Conservation (phyloP, 1,284 basidiomycete species). For the Inonotus hispidus region DNA sequence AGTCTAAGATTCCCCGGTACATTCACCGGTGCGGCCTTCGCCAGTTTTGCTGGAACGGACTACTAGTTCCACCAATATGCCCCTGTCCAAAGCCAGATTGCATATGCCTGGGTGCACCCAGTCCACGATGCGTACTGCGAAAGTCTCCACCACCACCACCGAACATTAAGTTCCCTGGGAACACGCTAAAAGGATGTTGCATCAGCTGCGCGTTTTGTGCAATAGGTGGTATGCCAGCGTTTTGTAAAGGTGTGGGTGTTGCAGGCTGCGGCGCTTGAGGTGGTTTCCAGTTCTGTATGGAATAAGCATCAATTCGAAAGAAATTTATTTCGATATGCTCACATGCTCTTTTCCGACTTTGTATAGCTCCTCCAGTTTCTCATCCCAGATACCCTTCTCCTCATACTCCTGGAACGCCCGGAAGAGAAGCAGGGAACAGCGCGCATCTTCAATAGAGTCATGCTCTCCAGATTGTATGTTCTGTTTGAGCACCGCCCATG, state of each 20-base stretch:
- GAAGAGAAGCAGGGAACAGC: slow-evolving; percentile 84
- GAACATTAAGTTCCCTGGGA: slow-evolving; percentile 1
- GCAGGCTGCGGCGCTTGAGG: slow-evolving; percentile 30
- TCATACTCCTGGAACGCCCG: slow-evolving; percentile 80
- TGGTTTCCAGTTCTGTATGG: slow-evolving; percentile 52
- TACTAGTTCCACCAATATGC: neutral
- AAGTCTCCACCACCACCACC: neutral
- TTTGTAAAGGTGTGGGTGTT: slow-evolving; percentile 13
- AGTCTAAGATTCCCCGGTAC: neutral
- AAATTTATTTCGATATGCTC: slow-evolving; percentile 26
- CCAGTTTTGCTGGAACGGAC: slow-evolving; percentile 15
- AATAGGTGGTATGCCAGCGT: neutral
- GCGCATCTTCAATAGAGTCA: slow-evolving; percentile 95
- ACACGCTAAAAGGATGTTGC: neutral
- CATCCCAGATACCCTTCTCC: slow-evolving; percentile 74
- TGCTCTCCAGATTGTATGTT: slow-evolving; percentile 93
- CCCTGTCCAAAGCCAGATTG: slow-evolving; percentile 2
- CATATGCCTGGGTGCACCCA: slow-evolving; percentile 3
- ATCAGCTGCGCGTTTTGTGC: neutral
- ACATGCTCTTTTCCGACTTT: slow-evolving; percentile 68
- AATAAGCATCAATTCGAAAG: neutral
- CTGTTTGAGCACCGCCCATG: slow-evolving; percentile 88
- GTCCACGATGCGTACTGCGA: neutral
- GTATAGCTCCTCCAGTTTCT: slow-evolving; percentile 82
- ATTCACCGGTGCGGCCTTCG: slow-evolving; percentile 12